Percentiles rank a stretch among this genome's conserved stretches.
phyloP scores from a whole-genome alignment of 768 basidiomycete genomes.

The Auricularia heimuer region DNA sequence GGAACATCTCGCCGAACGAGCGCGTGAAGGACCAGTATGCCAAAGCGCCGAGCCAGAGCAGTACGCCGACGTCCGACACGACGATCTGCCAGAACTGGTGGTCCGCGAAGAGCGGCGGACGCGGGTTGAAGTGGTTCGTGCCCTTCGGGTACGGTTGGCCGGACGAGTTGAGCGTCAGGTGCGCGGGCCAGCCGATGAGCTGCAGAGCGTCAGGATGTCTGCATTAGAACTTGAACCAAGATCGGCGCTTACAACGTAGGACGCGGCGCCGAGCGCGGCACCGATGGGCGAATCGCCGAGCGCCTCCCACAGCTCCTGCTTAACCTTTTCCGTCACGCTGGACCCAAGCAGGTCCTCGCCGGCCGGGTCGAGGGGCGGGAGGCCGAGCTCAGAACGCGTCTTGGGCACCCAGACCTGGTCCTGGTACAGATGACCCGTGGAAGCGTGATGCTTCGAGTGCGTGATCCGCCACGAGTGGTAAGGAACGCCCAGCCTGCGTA shows the following conservation, averaged over 20 bases:
- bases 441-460: slow-evolving; percentile 92
- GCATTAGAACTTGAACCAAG: not conserved
- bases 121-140: slow-evolving; percentile 80
- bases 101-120: slow-evolving; percentile 70
- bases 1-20: slow-evolving; percentile 65
- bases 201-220: slow-evolving; percentile 17
- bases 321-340: slow-evolving; percentile 54
- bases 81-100: slow-evolving; percentile 70
- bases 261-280: slow-evolving; percentile 40
- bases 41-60: slow-evolving; percentile 58
- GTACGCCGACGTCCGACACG: slow-evolving; percentile 72
- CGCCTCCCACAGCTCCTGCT: slow-evolving; percentile 71
- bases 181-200: slow-evolving; percentile 80
- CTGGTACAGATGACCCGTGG: slow-evolving; percentile 84
- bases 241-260: slow-evolving; percentile 45
- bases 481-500: slow-evolving; percentile 73
- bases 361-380: slow-evolving; percentile 57
- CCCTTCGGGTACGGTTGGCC: slow-evolving; percentile 76
- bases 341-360: slow-evolving; percentile 56
- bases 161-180: slow-evolving; percentile 73
- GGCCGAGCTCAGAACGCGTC: slow-evolving; percentile 66
- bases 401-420: slow-evolving; percentile 94
- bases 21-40: slow-evolving; percentile 44
- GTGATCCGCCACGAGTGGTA: slow-evolving; percentile 96
- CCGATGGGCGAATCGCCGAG: slow-evolving; percentile 85